Percentiles rank a stretch among this genome's conserved stretches.
Evolutionary conservation across 2,329 filamentous ascomycete species (phyloP).

Genomic region (Curvularia hawaiiensis): DNA sequence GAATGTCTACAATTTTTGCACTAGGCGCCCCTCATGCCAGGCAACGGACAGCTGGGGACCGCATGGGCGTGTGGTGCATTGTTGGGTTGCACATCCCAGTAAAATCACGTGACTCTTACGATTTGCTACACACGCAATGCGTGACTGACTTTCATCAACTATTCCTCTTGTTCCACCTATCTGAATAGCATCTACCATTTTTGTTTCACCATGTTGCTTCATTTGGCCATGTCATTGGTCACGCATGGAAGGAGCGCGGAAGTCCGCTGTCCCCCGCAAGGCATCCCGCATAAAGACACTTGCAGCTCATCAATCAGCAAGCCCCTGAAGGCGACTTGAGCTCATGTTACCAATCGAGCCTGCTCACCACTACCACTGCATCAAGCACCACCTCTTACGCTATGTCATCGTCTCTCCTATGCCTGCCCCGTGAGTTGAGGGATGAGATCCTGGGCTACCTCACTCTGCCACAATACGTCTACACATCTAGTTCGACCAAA

Average conservation of each 20-base stretch:
- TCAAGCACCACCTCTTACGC: neutral
- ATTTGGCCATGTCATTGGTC: neutral
- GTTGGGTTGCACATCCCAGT: neutral
- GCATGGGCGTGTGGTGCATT: neutral
- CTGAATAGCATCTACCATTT: neutral
- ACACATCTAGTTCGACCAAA: slow-evolving; percentile 26
- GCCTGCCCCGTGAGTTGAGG: slow-evolving; percentile 36
- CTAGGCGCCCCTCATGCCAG: too few species aligned
- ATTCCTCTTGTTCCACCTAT: too few species aligned
- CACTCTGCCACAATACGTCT: slow-evolving; percentile 26
- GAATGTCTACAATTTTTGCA: neutral
- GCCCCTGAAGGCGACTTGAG: neutral
- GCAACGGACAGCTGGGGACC: neutral
- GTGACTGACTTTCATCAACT: neutral
- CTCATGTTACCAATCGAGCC: neutral
- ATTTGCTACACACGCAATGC: neutral
- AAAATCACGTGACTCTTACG: neutral
- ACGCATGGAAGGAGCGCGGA: slow-evolving; percentile 6
- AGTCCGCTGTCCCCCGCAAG: slow-evolving; percentile 5
- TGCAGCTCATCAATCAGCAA: neutral
- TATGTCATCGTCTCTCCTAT: slow-evolving; percentile 15
- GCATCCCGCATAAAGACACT: neutral
- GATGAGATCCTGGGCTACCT: slow-evolving; percentile 34
- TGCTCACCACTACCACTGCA: too few species aligned
- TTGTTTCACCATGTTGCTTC: neutral